Evolutionary conservation across 495 filamentous ascomycete species (phyloP), one percentile per base, ranked within the genome.

Genomic region (Aspergillus heteromorphus): DNA sequence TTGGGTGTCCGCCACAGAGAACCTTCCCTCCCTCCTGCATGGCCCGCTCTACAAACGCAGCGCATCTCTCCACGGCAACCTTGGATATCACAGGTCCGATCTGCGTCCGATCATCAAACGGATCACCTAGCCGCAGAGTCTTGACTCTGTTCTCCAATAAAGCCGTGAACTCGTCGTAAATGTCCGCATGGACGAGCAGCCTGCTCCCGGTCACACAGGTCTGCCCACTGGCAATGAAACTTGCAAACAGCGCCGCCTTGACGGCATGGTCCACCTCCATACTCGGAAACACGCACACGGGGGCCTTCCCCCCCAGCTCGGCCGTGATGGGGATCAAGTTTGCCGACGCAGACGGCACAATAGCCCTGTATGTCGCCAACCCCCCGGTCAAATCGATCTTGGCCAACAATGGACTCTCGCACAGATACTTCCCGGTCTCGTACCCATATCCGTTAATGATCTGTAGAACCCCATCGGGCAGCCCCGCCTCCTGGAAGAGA

Each of bases 381-480:
- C 81, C 79, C 16, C 83, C 84, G 0, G 83, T 86, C 6, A 86
- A 68, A 52, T 84, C 80, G n/a, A 87, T 79, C 57, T 85, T 85
- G 19, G 73, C 69, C 25, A 87, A 69, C 1, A 72, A 53, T 4
- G 77, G 68, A 47, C 81, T 74, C 27, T 72, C 68, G 16, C 79
- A 81, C 2, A 87, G 74, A 7, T 67, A 73, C 30, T 72, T 75
- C 0, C 84, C 83, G 6, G 81, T 83, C 2, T 65, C 71, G 2
- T 53, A 54, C 10, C 83, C 81, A 50, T 77, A 76, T 0, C 83
- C 83, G 5, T 74, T 74, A 6, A 86, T 57, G n/a, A 85, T 80
- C 45, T 69, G 78, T 13, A 86, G 63, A 9, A 81, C 79, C 4
- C 82, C 82, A 23, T 78, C 74, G 0, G 81, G 83, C 10, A 83